Percentiles rank a stretch among this genome's conserved stretches.
These are phyloP conservation scores for Fagopyrum esculentum DNA, from an alignment of 148 eudicot species.

Conservation along the genomic window DNA sequence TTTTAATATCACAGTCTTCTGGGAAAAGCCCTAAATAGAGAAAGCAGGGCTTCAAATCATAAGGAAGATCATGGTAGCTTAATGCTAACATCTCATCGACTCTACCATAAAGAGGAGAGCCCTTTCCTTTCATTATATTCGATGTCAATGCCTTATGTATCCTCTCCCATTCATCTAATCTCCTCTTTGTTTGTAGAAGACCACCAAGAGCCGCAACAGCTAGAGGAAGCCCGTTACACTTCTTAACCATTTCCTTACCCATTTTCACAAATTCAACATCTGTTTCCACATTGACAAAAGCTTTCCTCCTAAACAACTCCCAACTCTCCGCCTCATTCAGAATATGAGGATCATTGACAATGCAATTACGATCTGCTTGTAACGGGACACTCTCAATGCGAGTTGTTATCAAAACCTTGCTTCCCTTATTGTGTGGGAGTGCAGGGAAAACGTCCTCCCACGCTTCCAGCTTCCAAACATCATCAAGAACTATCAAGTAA, in stretches of 20 bases:
- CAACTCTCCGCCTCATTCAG: conserved; percentile 16
- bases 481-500: conserved; percentile 23
- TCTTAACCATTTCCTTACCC: conserved; percentile 8
- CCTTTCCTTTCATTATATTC: conserved; percentile 11
- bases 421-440: conserved; percentile 11
- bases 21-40: conserved; percentile 24
- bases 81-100: conserved; percentile 19
- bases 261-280: background rate
- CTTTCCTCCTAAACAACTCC: conserved; percentile 16
- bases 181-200: conserved; percentile 14
- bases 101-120: conserved; percentile 4
- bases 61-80: conserved; percentile 28
- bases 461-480: conserved; percentile 18
- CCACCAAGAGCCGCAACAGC: conserved; percentile 23
- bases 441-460: conserved; percentile 6
- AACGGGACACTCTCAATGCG: conserved; percentile 3
- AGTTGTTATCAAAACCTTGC: conserved; percentile 19
- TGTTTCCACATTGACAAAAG: background rate
- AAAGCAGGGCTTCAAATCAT: conserved; percentile 23
- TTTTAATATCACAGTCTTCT: conserved; percentile 17
- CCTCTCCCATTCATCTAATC: conserved; percentile 19
- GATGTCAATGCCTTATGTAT: conserved; percentile 10
- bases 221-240: conserved; percentile 23
- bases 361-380: background rate
- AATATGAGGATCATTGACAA: conserved; percentile 8